phyloP scores from a whole-genome alignment of 2,329 filamentous ascomycete species.

The Akanthomyces uredinophilus region DNA sequence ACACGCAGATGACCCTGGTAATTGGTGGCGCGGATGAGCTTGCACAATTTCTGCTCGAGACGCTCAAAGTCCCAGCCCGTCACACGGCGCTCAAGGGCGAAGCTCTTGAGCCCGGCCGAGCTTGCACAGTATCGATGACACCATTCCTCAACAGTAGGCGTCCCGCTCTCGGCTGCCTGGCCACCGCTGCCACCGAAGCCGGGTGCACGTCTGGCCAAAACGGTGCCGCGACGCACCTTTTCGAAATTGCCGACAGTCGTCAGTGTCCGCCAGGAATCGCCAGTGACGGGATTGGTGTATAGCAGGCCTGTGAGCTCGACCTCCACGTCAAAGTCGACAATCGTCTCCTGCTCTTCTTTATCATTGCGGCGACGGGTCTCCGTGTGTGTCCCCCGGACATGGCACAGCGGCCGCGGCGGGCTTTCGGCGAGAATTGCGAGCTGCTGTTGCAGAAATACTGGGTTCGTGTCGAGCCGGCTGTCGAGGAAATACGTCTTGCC shows the following conservation, averaged over 20 bases:
- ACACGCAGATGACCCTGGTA: slow-evolving; percentile 60
- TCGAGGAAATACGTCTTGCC: slow-evolving; percentile 41
- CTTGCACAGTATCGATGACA: slow-evolving; percentile 62
- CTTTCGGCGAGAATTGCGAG: slow-evolving; percentile 38
- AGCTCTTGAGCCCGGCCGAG: slow-evolving; percentile 51
- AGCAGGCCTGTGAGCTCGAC: slow-evolving; percentile 57
- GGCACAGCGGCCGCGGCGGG: slow-evolving; percentile 50
- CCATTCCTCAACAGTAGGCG: slow-evolving; percentile 49
- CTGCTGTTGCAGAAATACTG: slow-evolving; percentile 38
- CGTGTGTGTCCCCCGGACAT: slow-evolving; percentile 48
- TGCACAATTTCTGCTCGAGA: slow-evolving; percentile 47
- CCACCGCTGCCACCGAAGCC: slow-evolving; percentile 31
- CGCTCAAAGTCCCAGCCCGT: slow-evolving; percentile 55
- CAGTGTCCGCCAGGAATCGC: slow-evolving; percentile 39
- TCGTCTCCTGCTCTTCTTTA: slow-evolving; percentile 40
- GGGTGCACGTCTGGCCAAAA: slow-evolving; percentile 48
- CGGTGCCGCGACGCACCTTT: slow-evolving; percentile 60
- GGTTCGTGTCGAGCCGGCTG: slow-evolving; percentile 39
- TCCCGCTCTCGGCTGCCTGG: slow-evolving; percentile 25
- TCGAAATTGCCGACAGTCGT: slow-evolving; percentile 52
- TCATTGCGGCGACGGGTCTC: slow-evolving; percentile 39
- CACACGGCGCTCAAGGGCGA: slow-evolving; percentile 48
- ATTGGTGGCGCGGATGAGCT: slow-evolving; percentile 57
- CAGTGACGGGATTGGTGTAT: slow-evolving; percentile 38
- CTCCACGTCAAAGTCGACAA: slow-evolving; percentile 56